Conservation (phyloP, 2,329 filamentous ascomycete species). For the Setomelanomma holmii region DNA sequence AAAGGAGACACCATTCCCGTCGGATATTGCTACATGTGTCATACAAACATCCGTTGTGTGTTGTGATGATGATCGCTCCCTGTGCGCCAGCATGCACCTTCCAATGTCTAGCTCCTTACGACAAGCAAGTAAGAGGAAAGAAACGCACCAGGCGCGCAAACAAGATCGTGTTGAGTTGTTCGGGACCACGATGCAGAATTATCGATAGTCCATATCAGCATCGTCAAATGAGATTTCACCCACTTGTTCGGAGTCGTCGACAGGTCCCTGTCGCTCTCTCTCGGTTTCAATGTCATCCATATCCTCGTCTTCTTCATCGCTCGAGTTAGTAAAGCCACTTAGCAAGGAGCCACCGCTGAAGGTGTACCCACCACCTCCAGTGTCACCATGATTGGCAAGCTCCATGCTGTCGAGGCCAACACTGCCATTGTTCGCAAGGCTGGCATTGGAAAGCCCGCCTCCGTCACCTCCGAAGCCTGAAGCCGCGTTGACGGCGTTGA, state of each 20-base stretch:
- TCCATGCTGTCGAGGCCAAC: conserved; percentile 69
- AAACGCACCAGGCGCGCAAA: conserved; percentile 50
- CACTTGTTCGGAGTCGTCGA: conserved; percentile 69
- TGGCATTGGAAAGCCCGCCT: conserved; percentile 72
- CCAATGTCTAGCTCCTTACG: conserved; percentile 12
- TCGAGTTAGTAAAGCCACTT: conserved; percentile 92
- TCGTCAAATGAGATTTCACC: conserved; percentile 69
- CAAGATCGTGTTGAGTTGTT: conserved; percentile 39
- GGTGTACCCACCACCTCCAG: conserved; percentile 76
- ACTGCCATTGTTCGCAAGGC: conserved; percentile 70
- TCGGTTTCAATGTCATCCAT: conserved; percentile 85
- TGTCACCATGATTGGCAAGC: conserved; percentile 67
- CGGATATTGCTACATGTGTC: conserved; percentile 41
- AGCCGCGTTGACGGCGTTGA: conserved; percentile 65
- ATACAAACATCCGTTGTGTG: conserved; percentile 39
- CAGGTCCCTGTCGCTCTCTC: conserved; percentile 54
- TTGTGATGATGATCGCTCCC: too few relatives aligned
- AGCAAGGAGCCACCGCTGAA: conserved; percentile 77
- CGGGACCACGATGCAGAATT: conserved; percentile 38
- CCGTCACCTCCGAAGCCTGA: conserved; percentile 61
- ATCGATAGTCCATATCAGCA: conserved; percentile 67
- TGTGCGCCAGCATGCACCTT: conserved; percentile 9
- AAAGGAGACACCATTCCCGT: conserved; percentile 19
- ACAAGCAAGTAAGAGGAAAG: conserved; percentile 19
- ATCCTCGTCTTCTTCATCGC: conserved; percentile 95